phyloP scores from a whole-genome alignment of 169 alveolate genomes.

The Neospora caninum region DNA sequence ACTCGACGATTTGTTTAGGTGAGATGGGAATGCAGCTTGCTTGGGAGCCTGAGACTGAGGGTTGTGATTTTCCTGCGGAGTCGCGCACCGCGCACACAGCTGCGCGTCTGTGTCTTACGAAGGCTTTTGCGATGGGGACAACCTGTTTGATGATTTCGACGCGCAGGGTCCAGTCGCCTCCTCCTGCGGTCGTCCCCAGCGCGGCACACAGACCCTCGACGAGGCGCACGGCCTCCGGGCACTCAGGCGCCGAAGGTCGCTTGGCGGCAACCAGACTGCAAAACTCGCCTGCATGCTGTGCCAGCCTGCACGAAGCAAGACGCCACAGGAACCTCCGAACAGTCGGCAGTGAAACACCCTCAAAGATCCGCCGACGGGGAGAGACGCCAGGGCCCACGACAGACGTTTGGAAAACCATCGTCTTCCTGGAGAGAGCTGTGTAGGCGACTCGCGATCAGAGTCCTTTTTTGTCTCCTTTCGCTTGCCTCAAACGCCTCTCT shows the following conservation, averaged over 20 bases:
- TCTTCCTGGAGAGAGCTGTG: too few species aligned
- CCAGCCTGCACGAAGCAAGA: background rate
- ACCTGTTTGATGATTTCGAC: constrained; percentile 1
- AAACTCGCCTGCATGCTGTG: constrained; percentile 35
- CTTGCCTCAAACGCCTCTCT: background rate
- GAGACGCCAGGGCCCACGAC: too few species aligned
- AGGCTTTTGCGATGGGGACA: background rate
- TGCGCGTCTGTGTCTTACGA: too few species aligned
- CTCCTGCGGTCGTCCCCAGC: background rate
- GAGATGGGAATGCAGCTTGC: too few species aligned
- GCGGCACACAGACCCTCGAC: background rate
- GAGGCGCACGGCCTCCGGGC: constrained; percentile 24
- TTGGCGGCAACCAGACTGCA: background rate
- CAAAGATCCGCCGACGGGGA: too few species aligned
- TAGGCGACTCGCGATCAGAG: background rate
- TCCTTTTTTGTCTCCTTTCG: background rate
- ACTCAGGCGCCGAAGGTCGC: background rate
- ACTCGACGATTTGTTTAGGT: too few species aligned
- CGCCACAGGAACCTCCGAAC: too few species aligned
- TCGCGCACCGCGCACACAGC: too few species aligned
- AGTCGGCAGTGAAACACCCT: too few species aligned
- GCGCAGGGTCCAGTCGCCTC: constrained; percentile 32
- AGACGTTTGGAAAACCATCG: too few species aligned
- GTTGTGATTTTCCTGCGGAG: too few species aligned
- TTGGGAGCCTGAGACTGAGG: too few species aligned